Evolutionary conservation across 371 early-diverging fungal species (phyloP).

Genomic region (Blastocladiella emersonii): DNA sequence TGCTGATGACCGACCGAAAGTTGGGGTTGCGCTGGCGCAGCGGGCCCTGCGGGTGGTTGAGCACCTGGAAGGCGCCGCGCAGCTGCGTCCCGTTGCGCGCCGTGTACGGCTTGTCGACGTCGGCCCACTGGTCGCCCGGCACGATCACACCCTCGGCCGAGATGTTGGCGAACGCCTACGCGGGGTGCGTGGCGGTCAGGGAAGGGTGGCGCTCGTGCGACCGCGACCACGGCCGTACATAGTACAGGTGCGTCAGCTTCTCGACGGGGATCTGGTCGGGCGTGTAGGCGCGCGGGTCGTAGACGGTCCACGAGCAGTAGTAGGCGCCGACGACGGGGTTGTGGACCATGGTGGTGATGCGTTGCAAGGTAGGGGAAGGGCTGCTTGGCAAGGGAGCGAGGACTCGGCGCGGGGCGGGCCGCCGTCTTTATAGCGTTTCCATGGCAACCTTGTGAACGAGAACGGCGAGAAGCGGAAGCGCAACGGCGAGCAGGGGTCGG

Average conservation of each 20-base stretch:
- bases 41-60: slow-evolving; percentile 3
- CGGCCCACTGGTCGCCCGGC: slow-evolving; percentile 7
- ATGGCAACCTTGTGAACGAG: no score
- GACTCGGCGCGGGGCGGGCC: no score
- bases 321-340: background rate
- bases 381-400: no score
- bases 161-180: slow-evolving; percentile 6
- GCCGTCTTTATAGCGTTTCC: no score
- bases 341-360: background rate
- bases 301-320: slow-evolving; percentile 1
- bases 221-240: no score
- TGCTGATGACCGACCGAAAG: slow-evolving; percentile 3
- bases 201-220: no score
- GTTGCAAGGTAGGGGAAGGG: no score
- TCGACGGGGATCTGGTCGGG: background rate
- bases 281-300: slow-evolving; percentile 2
- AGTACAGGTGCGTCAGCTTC: slow-evolving; percentile 3
- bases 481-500: no score
- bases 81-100: background rate
- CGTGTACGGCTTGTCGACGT: slow-evolving; percentile 5
- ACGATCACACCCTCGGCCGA: background rate
- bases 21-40: slow-evolving; percentile 6
- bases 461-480: no score
- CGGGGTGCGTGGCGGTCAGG: no score
- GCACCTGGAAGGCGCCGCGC: background rate